These are phyloP conservation scores for Rubus parviflorus DNA, from an alignment of 306 rosid species.

Conservation along the genomic window DNA sequence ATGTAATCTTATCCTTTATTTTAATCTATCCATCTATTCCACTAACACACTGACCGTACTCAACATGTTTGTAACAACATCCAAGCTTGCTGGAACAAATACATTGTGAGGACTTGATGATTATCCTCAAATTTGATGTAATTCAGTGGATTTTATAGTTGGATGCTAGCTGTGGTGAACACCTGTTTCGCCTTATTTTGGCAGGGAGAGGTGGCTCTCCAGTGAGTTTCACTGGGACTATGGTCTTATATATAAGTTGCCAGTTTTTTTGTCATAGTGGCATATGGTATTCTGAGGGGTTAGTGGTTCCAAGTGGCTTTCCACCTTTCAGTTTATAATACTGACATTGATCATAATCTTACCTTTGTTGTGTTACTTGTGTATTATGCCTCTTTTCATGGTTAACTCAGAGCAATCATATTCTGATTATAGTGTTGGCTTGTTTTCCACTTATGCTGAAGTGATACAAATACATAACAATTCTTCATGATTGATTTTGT, in stretches of 20 bases:
- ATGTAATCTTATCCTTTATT: no score
- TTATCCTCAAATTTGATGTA: conserved; percentile 16
- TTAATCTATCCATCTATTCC: no score
- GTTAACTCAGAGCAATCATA: no score
- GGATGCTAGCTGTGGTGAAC: conserved; percentile 32
- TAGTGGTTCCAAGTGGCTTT: conserved; percentile 18
- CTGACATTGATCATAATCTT: no score
- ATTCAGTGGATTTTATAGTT: conserved; percentile 22
- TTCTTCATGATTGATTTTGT: conserved; percentile 5
- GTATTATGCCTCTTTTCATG: no score
- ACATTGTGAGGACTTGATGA: neutral
- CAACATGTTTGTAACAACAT: neutral
- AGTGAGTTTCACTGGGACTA: conserved; percentile 10
- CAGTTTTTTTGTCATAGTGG: conserved; percentile 13
- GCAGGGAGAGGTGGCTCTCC: conserved; percentile 39
- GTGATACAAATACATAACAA: neutral
- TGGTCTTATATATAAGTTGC: conserved; percentile 24
- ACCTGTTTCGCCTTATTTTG: conserved; percentile 43
- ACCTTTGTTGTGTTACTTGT: no score
- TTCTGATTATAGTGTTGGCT: no score
- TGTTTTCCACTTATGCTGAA: conserved; percentile 15
- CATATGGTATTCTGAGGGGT: conserved; percentile 29
- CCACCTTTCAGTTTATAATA: conserved; percentile 5
- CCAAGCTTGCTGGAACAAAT: neutral
- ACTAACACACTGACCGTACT: no score